Conservation (phyloP, 2,329 filamentous ascomycete species). For the Colletotrichum noveboracense region DNA sequence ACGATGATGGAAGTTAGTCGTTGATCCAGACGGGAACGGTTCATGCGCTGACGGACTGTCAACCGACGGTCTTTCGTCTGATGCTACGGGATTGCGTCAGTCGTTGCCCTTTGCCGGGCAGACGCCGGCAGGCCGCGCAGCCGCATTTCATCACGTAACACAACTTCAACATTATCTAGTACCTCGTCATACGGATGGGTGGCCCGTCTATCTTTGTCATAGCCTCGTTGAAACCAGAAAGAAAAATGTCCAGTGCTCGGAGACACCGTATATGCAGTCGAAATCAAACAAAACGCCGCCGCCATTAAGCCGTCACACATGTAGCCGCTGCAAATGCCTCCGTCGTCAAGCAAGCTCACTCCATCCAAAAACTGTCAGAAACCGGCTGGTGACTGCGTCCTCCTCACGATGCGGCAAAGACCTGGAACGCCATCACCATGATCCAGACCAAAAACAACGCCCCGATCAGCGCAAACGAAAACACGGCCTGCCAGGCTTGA, state of each 20-base stretch:
- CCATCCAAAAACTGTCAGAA: neutral
- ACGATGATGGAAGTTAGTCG: neutral
- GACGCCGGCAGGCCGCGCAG: neutral
- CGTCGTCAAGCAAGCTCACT: neutral
- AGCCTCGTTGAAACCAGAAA: neutral
- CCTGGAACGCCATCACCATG: conserved; percentile 71
- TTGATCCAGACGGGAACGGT: neutral
- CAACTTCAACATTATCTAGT: neutral
- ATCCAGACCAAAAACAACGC: conserved; percentile 69
- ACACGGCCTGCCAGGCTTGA: conserved; percentile 69
- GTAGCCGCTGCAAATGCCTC: neutral
- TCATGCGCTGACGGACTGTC: neutral
- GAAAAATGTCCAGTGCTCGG: neutral
- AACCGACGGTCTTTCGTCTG: neutral
- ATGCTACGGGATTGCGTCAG: neutral
- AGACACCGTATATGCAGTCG: neutral
- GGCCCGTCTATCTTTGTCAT: neutral
- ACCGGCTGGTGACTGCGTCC: neutral
- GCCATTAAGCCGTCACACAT: neutral
- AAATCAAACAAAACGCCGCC: neutral
- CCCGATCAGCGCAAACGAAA: conserved; percentile 66
- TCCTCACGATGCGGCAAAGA: conserved; percentile 48
- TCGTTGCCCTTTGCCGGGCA: neutral
- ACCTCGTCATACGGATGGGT: neutral
- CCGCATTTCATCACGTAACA: neutral